Base-by-base conservation (phyloP, 768 basidiomycete genomes). In the Candolleomyces efflorescens region DNA sequence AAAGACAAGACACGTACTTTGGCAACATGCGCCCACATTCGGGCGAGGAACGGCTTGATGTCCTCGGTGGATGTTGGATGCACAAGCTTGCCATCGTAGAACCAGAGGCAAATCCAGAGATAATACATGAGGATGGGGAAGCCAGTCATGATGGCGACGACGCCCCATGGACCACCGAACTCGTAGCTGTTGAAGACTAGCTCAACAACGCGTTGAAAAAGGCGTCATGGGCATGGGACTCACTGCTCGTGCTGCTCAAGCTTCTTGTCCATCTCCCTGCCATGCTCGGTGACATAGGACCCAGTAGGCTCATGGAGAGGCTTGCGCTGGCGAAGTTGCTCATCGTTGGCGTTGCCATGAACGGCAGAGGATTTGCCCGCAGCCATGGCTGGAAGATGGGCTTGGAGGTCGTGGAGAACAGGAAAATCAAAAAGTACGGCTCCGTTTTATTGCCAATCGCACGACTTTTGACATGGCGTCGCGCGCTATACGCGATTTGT, bases 51-150 rank as follows among this genome's bases (percentile, higher is more conserved):
- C 0, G 94, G 93, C 59, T 76, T 62, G 41, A 94, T 78, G 58
- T 92, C 90, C 24, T 82, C 83, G 26, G 82, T 58, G 7, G 89
- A 89, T 13, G 72, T 73, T 0, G 94, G 94, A 61, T 78, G 71
- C 7, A 89, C 83, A 37, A 94, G 76, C 62, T 82, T 81, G 43
- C 97, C 97, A 62, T 97, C 89, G 68, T 98, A 94, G 72, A 95
- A 96, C 85, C 89, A 92, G 37, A 98, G 82, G 68, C 97, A 99
- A 58, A 92, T 92, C 93, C 94, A 98, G 61, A 98, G 83, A 76
- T 98, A 99, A 72, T 97, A 99, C 94, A 99, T 98, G 60, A 98
- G 80, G 23, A 89, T 71, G 0, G 97, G 97, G 69, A 99, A 99
- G 48, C 90, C 87, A 18, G 86, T 78, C 90, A 99, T 98, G 75